Evolutionary conservation across 83 land plant genomes (phyloP).

Genomic region (Picea mariana): DNA sequence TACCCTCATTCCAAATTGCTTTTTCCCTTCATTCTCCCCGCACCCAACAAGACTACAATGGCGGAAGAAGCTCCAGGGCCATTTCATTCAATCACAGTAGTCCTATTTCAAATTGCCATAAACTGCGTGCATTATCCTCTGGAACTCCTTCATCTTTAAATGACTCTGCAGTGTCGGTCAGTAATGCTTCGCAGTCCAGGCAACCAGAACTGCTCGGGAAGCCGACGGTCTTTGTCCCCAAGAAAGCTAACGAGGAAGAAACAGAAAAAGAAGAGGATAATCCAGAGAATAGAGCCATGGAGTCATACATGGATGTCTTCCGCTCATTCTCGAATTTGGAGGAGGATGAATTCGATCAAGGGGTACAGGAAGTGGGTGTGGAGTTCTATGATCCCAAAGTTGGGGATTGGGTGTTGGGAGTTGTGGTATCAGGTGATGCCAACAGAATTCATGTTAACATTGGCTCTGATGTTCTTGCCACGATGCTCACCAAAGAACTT

Average conservation of each 20-base stretch:
- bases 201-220: slow-evolving; percentile 44
- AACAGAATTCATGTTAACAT: slow-evolving; percentile 74
- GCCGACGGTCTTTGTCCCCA: slow-evolving; percentile 23
- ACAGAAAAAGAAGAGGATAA: slow-evolving; percentile 8
- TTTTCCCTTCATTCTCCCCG: too few relatives aligned
- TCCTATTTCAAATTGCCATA: neutral
- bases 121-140: neutral
- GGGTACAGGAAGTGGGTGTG: slow-evolving; percentile 22
- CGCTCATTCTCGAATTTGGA: slow-evolving; percentile 15
- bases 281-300: neutral
- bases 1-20: too few relatives aligned
- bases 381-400: slow-evolving; percentile 77
- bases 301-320: neutral
- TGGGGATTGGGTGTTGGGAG: slow-evolving; percentile 76
- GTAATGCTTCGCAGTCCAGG: slow-evolving; percentile 1
- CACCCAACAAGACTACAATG: too few relatives aligned
- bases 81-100: too few relatives aligned
- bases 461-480: slow-evolving; percentile 67
- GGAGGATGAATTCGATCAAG: neutral
- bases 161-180: neutral
- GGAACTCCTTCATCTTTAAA: neutral
- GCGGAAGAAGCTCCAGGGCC: too few relatives aligned
- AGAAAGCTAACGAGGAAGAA: slow-evolving; percentile 26
- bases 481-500: slow-evolving; percentile 75
- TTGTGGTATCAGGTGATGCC: slow-evolving; percentile 80